A percentile compares a stretch with the other conserved stretches of the same genome.
phyloP scores from a whole-genome alignment of 176 grass and related monocot species.

The Oryza meyeriana region DNA sequence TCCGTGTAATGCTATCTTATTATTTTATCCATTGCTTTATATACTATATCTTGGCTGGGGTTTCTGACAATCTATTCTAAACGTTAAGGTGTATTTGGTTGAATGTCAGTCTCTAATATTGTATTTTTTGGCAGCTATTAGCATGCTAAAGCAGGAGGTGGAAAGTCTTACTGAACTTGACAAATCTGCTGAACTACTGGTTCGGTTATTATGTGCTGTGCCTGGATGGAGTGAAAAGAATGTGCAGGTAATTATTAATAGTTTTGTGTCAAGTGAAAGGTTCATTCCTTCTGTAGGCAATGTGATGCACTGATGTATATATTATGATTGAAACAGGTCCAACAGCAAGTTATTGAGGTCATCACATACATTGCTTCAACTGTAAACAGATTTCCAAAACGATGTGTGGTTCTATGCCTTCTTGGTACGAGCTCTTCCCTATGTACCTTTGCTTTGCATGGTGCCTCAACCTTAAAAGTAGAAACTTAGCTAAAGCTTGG shows the following conservation, averaged over 20 bases:
- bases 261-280: slow-evolving; percentile 10
- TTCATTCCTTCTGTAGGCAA: slow-evolving; percentile 22
- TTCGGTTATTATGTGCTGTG: slow-evolving; percentile 90
- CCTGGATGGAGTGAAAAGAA: slow-evolving; percentile 98
- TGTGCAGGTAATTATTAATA: slow-evolving; percentile 66
- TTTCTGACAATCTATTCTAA: not conserved
- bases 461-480: not conserved
- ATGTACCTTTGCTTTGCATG: not conserved
- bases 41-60: not conserved
- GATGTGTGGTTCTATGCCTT: slow-evolving; percentile 86
- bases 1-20: not conserved
- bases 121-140: slow-evolving; percentile 62
- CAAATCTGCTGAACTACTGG: slow-evolving; percentile 73
- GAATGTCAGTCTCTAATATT: slow-evolving; percentile 16
- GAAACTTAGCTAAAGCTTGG: not conserved
- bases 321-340: slow-evolving; percentile 74
- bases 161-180: slow-evolving; percentile 78
- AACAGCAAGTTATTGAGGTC: slow-evolving; percentile 92
- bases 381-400: slow-evolving; percentile 86
- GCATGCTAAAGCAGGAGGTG: slow-evolving; percentile 77
- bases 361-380: slow-evolving; percentile 74
- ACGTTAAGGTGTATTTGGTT: not conserved
- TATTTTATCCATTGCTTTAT: not conserved
- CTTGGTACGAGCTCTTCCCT: slow-evolving; percentile 50
- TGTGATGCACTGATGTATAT: not conserved